These are phyloP conservation scores for Lactarius psammicola DNA, from an alignment of 768 basidiomycete species.

Conservation along the genomic window DNA sequence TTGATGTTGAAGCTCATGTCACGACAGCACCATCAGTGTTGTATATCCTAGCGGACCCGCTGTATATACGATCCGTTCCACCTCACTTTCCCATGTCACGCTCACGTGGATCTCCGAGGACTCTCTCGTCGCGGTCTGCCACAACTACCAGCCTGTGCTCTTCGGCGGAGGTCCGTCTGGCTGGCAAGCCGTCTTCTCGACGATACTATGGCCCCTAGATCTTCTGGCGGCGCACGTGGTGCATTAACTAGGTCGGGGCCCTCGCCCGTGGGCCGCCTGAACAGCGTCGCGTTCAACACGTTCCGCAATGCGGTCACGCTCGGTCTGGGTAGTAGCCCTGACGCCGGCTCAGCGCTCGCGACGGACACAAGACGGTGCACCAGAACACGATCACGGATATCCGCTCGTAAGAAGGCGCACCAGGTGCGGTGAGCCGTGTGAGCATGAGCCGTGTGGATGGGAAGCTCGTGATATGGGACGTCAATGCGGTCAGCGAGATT, in stretches of 20 bases:
- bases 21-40: slow-evolving; percentile 90
- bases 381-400: slow-evolving; percentile 98
- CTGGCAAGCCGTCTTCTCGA: slow-evolving; percentile 82
- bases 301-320: slow-evolving; percentile 91
- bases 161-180: slow-evolving; percentile 73
- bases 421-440: slow-evolving; percentile 65
- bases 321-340: slow-evolving; percentile 42
- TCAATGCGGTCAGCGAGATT: slow-evolving; percentile 54
- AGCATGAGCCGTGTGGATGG: slow-evolving; percentile 95
- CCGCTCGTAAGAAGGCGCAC: slow-evolving; percentile 63
- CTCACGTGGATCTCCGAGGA: slow-evolving; percentile 85
- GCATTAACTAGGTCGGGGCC: slow-evolving; percentile 48
- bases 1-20: too few species aligned
- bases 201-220: slow-evolving; percentile 55
- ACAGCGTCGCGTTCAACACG: slow-evolving; percentile 89
- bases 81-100: slow-evolving; percentile 78
- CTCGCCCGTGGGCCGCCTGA: slow-evolving; percentile 65
- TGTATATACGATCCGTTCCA: slow-evolving; percentile 69
- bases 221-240: slow-evolving; percentile 45
- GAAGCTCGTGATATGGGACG: slow-evolving; percentile 87
- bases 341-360: slow-evolving; percentile 37
- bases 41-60: slow-evolving; percentile 84
- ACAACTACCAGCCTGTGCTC: slow-evolving; percentile 94
- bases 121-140: slow-evolving; percentile 85
- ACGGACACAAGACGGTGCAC: slow-evolving; percentile 82